Conservation (phyloP, 768 basidiomycete species). For the Mrakia blollopis region DNA sequence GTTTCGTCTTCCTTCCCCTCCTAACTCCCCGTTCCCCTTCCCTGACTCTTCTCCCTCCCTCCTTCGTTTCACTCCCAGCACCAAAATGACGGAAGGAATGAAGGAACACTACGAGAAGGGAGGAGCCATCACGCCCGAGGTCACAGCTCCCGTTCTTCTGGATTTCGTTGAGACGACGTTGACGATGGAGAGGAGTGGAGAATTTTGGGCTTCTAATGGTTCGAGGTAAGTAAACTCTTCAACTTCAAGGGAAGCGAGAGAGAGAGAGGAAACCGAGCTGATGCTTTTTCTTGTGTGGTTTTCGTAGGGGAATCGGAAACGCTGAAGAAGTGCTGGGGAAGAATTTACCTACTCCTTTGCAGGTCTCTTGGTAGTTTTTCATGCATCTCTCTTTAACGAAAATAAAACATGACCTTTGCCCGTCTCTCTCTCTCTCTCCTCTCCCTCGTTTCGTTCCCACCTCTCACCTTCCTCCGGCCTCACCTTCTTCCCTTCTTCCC, state of each 20-base stretch:
- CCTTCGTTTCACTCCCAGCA: not conserved
- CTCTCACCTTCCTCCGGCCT: too few relatives aligned
- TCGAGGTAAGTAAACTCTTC: conserved; percentile 35
- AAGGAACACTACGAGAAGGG: conserved; percentile 24
- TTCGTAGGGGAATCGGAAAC: conserved; percentile 47
- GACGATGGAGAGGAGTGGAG: conserved; percentile 46
- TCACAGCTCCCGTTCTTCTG: conserved; percentile 47
- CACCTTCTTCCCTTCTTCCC: too few relatives aligned
- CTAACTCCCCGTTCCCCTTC: too few relatives aligned
- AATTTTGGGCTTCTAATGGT: conserved; percentile 52
- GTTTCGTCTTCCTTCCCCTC: conserved; percentile 23
- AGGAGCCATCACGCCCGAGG: conserved; percentile 46
- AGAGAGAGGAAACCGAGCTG: not conserved
- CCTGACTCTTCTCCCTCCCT: not conserved
- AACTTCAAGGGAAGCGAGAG: not conserved
- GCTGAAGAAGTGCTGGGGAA: conserved; percentile 49
- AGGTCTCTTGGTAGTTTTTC: conserved; percentile 47
- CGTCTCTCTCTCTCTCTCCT: too few relatives aligned
- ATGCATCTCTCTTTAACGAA: not conserved
- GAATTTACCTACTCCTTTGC: conserved; percentile 47
- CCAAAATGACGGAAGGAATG: conserved; percentile 23
- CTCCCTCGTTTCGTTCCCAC: too few relatives aligned
- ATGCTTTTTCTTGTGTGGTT: not conserved
- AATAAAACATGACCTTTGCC: too few relatives aligned
- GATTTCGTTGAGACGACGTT: conserved; percentile 46